These are phyloP conservation scores for Suillus spraguei DNA, from an alignment of 768 basidiomycete genomes.

Conservation along the genomic window DNA sequence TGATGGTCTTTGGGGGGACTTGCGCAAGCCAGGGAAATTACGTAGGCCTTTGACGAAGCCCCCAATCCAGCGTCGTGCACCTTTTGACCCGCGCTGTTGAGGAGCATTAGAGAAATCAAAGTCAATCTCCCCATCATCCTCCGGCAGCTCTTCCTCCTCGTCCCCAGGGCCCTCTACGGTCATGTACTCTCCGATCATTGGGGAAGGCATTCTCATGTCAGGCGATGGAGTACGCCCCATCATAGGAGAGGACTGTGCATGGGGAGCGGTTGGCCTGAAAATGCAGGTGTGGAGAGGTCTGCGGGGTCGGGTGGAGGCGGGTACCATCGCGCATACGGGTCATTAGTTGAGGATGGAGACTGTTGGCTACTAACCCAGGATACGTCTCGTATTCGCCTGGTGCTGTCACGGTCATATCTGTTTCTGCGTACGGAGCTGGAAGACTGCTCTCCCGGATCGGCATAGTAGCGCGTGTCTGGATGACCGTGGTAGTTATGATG, in stretches of 20 bases:
- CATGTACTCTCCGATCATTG: constrained; percentile 33
- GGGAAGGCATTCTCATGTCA: constrained; percentile 26
- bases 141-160: constrained; percentile 13
- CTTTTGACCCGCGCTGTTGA: constrained; percentile 5
- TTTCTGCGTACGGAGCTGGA: background rate
- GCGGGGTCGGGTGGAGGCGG: constrained; percentile 18
- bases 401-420: background rate
- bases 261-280: constrained; percentile 1
- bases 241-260: constrained; percentile 7
- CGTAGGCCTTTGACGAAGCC: constrained; percentile 38
- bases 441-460: background rate
- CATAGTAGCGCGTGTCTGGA: background rate
- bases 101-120: constrained; percentile 6
- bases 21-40: constrained; percentile 24
- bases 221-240: constrained; percentile 32
- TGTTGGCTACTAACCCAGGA: background rate
- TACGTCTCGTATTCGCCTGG: background rate
- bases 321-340: background rate
- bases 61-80: constrained; percentile 24
- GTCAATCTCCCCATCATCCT: constrained; percentile 3
- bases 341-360: background rate
- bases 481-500: constrained; percentile 1
- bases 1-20: background rate
- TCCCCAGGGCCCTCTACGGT: constrained; percentile 22
- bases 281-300: constrained; percentile 15